These are phyloP conservation scores for Cryptosporidium viatorum DNA, from an alignment of 169 alveolate species.

Conservation along the genomic window DNA sequence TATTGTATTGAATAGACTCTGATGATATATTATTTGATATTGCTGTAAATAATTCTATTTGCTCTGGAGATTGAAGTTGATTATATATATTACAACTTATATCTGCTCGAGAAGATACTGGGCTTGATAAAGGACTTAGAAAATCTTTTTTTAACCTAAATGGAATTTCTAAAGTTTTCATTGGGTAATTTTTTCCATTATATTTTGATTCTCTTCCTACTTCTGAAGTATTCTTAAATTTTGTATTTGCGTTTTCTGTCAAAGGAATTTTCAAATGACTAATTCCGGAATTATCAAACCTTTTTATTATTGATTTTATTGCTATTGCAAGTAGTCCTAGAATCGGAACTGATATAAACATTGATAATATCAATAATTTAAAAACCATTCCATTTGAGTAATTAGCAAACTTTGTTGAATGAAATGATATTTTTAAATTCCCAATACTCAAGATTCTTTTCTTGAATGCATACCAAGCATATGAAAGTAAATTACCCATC, in stretches of 20 bases:
- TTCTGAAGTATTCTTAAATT: background rate
- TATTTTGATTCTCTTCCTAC: background rate
- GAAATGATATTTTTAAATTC: background rate
- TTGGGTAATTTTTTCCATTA: background rate
- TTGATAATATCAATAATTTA: background rate
- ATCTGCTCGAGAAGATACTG: conserved; percentile 14
- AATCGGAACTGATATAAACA: background rate
- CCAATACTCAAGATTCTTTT: background rate
- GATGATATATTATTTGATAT: conserved; percentile 16
- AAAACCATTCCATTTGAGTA: background rate
- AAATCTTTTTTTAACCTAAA: conserved; percentile 15
- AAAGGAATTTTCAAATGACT: background rate
- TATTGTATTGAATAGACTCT: conserved; percentile 19
- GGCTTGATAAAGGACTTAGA: conserved; percentile 30
- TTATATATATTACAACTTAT: background rate
- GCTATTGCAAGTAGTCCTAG: background rate
- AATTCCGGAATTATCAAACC: background rate
- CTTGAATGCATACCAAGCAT: background rate
- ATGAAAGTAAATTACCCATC: background rate
- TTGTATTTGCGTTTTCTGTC: background rate
- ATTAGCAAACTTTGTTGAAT: background rate
- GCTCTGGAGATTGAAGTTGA: conserved; percentile 23
- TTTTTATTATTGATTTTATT: conserved; percentile 3
- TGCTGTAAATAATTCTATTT: conserved; percentile 47
- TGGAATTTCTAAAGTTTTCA: conserved; percentile 7